Evolutionary conservation across 2,329 filamentous ascomycete species (phyloP), one percentile per base, ranked within the genome.

Genomic region (Fusarium annulatum): DNA sequence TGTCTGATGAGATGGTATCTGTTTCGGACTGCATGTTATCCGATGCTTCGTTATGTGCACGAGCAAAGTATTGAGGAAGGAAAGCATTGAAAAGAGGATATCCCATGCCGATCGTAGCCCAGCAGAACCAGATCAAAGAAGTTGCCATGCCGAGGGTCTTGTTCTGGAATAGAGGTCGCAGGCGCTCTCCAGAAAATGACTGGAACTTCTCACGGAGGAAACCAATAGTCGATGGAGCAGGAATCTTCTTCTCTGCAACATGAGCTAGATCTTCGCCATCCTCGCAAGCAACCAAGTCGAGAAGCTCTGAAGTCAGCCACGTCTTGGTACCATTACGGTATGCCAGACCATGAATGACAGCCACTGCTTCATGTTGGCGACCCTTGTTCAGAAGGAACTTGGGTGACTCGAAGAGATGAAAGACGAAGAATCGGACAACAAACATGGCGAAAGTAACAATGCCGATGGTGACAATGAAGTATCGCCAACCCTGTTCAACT

Each of bases 61-160:
- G 81, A 30, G 91, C 89, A 67, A 97, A 89, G 79, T 96, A 96
- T 75, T 96, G 93, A 1, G 94, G 94, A n/a, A 97, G 87, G 83
- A 97, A 97, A 59, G 93, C 92, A 81, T 96, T 96, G 88, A 96
- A 97, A 4, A 97, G 88, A 2, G 94, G 94, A 78, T 96, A 97
- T 6, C 91, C 94, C 90, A 97, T 93, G 67, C 94, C 94, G 74
- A 97, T 95, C 19, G 90, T 91, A 0, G 91, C 87, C 94, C 94
- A 97, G 80, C 90, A 91, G 81, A 95, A 93, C 93, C 93, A 95
- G 53, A 96, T 85, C 28, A 91, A 82, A 7, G 73, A 77, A 2
- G 88, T 90, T 43, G 88, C 85, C 59, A 84, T 74, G 58, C 84
- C 88, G 12, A 89, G 84, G 61, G 85, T 87, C 74, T 84, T 87